Base-by-base conservation (phyloP, 306 rosid species). In the Geum urbanum region DNA sequence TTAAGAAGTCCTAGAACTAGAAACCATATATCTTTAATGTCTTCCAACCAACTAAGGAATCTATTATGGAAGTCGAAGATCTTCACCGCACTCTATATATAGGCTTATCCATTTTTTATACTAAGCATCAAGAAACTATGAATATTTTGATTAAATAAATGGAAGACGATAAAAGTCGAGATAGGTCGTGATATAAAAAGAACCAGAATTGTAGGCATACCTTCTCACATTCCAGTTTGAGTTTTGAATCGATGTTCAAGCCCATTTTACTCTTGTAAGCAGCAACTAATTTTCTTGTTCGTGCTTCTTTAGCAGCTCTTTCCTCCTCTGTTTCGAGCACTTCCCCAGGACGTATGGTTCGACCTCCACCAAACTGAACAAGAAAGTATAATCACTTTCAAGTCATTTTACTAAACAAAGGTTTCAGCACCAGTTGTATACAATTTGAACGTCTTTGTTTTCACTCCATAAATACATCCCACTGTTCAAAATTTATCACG, bases 291-390 rank as follows among this genome's bases (percentile, higher is more conserved):
- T 86, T 73, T 74, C 83, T 85, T 43, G 96, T 92, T 35, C 80
- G 88, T 52, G 84, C 90, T 72, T 90, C 91, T 80, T 86, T 92
- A 40, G 76, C 75, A 51, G 90, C 87, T n/a, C 75, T 92, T 81
- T 92, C 96, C 79, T 90, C 98, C 18, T 69, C 87, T 4, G 91
- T 85, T 85, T 92, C 96, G 37, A 90, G 89, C 73, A 73, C 85
- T 20, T 90, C 84, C 61, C 96, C 97, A 1, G 98, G 96, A 67
- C 78, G 88, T 76, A 90, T 74, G 54, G 57, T 74, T 82, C 80
- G 85, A 76, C 98, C 98, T 66, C 98, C 98, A 41, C 98, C 98
- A 79, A 78, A 92, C 96, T 89, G 77, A 81, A 68, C 41, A 61
- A 24, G 49, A 18, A 69, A 69, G 32, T 44, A 5, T 47, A 37